Evolutionary conservation across 768 basidiomycete genomes (phyloP).

Genomic region (Sporobolomyces roseus): DNA sequence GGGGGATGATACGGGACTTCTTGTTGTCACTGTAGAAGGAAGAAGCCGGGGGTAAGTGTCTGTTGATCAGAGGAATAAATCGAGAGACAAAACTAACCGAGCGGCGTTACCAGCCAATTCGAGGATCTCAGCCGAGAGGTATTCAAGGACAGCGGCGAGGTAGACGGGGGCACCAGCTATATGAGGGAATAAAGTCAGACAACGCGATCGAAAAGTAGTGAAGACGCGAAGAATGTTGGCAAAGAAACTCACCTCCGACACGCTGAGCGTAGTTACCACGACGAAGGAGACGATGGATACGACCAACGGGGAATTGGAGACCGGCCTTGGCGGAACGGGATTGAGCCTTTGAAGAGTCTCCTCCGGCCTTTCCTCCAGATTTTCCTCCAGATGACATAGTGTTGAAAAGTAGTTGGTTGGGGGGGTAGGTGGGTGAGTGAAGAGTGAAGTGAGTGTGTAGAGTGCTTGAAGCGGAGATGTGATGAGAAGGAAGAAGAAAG

Average conservation of each 20-base stretch:
- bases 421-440: not conserved
- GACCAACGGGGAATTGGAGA: conserved; percentile 70
- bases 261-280: conserved; percentile 68
- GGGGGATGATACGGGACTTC: conserved; percentile 75
- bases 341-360: conserved; percentile 54
- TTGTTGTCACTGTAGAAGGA: conserved; percentile 81
- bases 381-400: conserved; percentile 46
- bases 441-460: not conserved
- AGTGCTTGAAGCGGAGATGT: not conserved
- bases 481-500: not conserved
- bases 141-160: conserved; percentile 79
- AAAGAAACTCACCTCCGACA: conserved; percentile 53
- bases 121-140: conserved; percentile 78
- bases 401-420: conserved; percentile 2
- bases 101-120: conserved; percentile 73
- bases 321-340: conserved; percentile 62
- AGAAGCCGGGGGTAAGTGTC: conserved; percentile 63
- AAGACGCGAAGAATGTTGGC: not conserved
- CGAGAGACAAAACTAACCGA: conserved; percentile 47
- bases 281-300: conserved; percentile 74
- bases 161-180: conserved; percentile 56
- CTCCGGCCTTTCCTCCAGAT: conserved; percentile 49
- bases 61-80: conserved; percentile 46
- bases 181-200: not conserved
- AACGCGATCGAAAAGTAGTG: not conserved